Evolutionary conservation across 2,329 filamentous ascomycete genomes (phyloP).

Genomic region (Pseudonectria buxi): DNA sequence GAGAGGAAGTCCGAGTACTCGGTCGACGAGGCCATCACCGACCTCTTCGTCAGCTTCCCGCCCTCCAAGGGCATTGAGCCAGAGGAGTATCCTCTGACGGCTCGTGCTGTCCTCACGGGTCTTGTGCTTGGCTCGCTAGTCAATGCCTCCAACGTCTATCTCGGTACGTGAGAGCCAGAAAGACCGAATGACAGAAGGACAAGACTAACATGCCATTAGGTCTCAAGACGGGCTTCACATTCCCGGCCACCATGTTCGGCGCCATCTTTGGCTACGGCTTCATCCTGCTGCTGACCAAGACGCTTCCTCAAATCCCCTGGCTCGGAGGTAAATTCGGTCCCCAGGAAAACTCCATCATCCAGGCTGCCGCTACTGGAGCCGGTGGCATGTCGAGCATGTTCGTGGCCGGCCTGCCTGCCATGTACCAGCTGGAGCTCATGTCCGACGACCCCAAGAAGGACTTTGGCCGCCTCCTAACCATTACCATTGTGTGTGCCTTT

Average conservation of each 20-base stretch:
- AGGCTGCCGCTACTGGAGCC: constrained; percentile 52
- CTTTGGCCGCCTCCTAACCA: constrained; percentile 50
- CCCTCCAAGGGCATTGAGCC: constrained; percentile 34
- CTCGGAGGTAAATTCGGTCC: constrained; percentile 51
- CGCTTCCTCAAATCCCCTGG: constrained; percentile 41
- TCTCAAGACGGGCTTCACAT: constrained; percentile 46
- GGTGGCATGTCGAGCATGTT: constrained; percentile 53
- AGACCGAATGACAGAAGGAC: no score
- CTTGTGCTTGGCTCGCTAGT: constrained; percentile 51
- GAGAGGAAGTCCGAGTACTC: constrained; percentile 22
- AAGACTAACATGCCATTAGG: constrained; percentile 27
- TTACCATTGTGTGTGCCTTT: constrained; percentile 56
- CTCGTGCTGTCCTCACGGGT: constrained; percentile 49
- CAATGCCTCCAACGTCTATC: constrained; percentile 56
- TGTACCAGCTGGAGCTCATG: constrained; percentile 50
- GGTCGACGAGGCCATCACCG: constrained; percentile 25
- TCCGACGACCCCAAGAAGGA: constrained; percentile 44
- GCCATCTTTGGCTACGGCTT: constrained; percentile 56
- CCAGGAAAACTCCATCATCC: constrained; percentile 56
- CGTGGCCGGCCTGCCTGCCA: constrained; percentile 52
- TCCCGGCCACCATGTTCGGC: constrained; percentile 41
- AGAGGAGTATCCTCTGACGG: constrained; percentile 44
- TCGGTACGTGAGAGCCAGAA: constrained; percentile 41
- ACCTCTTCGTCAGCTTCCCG: constrained; percentile 37
- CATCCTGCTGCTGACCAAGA: constrained; percentile 45